Base-by-base conservation (phyloP, 805 yeast genomes). In the Naumovozyma baii region DNA sequence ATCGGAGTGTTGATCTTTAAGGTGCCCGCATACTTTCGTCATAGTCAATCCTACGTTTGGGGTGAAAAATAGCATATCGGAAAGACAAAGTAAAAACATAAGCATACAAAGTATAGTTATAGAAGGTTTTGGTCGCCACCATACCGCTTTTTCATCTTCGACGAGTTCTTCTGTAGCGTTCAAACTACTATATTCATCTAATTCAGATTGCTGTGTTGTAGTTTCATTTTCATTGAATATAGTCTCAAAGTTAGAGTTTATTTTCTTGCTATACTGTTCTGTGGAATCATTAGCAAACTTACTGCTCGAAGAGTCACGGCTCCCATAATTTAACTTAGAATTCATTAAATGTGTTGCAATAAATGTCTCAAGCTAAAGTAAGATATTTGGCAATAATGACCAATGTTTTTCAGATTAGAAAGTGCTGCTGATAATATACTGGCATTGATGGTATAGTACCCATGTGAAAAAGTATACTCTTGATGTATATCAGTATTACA, bases 71-170 rank as follows among this genome's bases (percentile, higher is more conserved):
- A 69, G 42, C 18, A 66, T 67, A 15, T 54, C 54, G 0, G 73
- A 61, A 37, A 76, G 52, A 7, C 78, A 63, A 40, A 62, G 57
- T 3, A 72, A 33, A 30, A 75, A 66, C 2, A 70, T 33, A 1
- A 68, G 55, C 2, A 63, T 30, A 18, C 77, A 66, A 10, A 80
- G 52, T 61, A 74, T 64, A n/a, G 61, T 47, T 7, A 76, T 59
- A 2, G 80, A 70, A 0, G 88, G 88, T 33, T 13, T 29, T 5
- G 7, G 7, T 5, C 13, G 5, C 31, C 31, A 29, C 28, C 28
- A 22, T 22, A 22, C 37, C 19, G 40, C 18, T 35, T 40, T 49
- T 14, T 42, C 51, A 1, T 41, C 41, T n/a, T 40, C 50, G 2
- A 32, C 46, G 14, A n/a, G n/a, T n/a, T n/a, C n/a, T n/a, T n/a